Evolutionary conservation across 805 yeast species (phyloP).

Genomic region (Vanderwaltozyma verrucispora): DNA sequence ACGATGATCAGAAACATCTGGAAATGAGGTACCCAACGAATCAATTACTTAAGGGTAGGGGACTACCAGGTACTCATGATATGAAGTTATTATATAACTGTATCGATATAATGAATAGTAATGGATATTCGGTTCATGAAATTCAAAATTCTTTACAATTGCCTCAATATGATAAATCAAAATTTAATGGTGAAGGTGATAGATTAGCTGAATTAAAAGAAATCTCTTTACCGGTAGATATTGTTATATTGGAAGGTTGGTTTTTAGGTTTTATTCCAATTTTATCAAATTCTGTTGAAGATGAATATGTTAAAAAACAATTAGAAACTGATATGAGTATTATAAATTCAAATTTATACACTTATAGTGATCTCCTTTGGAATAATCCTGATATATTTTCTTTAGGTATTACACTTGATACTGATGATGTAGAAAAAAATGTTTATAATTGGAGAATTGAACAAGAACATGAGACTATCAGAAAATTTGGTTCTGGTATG

Average conservation of each 20-base stretch:
- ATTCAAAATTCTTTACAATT: constrained; percentile 29
- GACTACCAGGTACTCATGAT: constrained; percentile 94
- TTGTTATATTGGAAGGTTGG: constrained; percentile 90
- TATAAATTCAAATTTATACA: constrained; percentile 43
- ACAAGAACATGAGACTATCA: constrained; percentile 32
- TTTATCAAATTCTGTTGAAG: constrained; percentile 16
- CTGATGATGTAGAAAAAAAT: constrained; percentile 42
- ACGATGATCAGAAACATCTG: constrained; percentile 44
- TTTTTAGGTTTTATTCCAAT: constrained; percentile 63
- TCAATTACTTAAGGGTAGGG: constrained; percentile 61
- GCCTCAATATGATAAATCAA: constrained; percentile 76
- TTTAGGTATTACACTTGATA: constrained; percentile 49
- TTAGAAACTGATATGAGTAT: constrained; percentile 22
- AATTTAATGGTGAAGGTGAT: constrained; percentile 69
- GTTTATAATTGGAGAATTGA: constrained; percentile 74
- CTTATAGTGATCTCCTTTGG: constrained; percentile 37
- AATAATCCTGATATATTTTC: constrained; percentile 45
- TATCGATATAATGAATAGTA: constrained; percentile 27
- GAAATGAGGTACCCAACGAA: constrained; percentile 36
- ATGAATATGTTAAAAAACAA: constrained; percentile 6
- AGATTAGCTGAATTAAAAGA: constrained; percentile 32
- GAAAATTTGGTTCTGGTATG: constrained; percentile 64
- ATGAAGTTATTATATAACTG: constrained; percentile 24
- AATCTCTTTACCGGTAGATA: constrained; percentile 37
- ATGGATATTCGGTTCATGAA: too few species aligned